Percentiles rank a stretch among this genome's conserved stretches.
Evolutionary conservation across 2,329 filamentous ascomycete species (phyloP).

Genomic region (Fusarium falciforme): DNA sequence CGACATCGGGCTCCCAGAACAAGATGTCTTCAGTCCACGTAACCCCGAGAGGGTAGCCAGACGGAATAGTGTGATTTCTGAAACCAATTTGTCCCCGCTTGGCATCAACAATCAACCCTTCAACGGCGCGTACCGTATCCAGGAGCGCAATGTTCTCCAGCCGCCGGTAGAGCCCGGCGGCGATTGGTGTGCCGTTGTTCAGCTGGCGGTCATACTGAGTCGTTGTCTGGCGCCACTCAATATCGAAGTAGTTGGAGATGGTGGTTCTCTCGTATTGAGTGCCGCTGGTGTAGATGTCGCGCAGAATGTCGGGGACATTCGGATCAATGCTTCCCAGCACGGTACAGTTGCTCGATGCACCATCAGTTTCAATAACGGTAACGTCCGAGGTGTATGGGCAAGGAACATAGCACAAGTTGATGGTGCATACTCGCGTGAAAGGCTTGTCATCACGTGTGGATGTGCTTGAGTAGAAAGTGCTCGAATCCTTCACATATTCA

Average conservation of each 20-base stretch:
- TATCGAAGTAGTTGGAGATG: constrained; percentile 23
- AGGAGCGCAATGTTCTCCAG: constrained; percentile 10
- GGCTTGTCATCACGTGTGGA: constrained; percentile 1
- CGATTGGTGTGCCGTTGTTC: constrained; percentile 9
- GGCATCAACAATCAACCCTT: constrained; percentile 57
- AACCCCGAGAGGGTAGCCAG: constrained; percentile 3
- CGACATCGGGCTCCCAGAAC: constrained; percentile 57
- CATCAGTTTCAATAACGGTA: neutral
- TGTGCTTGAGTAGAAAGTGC: constrained; percentile 10
- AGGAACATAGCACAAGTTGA: neutral
- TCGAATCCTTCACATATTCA: constrained; percentile 13
- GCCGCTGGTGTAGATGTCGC: constrained; percentile 13
- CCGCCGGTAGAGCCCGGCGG: constrained; percentile 3
- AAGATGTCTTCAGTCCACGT: constrained; percentile 59
- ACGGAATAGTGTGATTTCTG: constrained; percentile 56
- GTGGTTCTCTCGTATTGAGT: constrained; percentile 7
- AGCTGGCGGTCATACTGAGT: neutral
- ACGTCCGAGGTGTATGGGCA: constrained; percentile 19
- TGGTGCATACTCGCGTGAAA: constrained; percentile 9
- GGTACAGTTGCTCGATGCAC: neutral
- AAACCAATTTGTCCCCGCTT: constrained; percentile 55
- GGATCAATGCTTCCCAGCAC: neutral
- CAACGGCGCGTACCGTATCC: constrained; percentile 42
- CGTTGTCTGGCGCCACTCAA: constrained; percentile 20
- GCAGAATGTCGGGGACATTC: constrained; percentile 11